Conservation (phyloP, 108 stramenopile genomes). For the Cyclotella choctawhatcheeana region DNA sequence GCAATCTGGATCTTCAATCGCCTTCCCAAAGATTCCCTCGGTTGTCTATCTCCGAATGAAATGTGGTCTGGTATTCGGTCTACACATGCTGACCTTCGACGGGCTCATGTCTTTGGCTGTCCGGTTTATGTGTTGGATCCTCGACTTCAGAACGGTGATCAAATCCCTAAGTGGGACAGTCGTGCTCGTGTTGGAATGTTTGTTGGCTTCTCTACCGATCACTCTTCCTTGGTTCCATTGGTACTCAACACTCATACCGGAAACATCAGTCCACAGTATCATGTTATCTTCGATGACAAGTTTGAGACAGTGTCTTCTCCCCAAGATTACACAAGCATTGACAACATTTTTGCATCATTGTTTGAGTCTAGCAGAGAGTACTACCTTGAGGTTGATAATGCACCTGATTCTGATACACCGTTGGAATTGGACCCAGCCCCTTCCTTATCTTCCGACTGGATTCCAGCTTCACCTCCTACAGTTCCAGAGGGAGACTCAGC, state of each 20-base stretch:
- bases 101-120: conserved; percentile 30
- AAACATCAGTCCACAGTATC: conserved; percentile 18
- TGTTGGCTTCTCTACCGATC: not conserved
- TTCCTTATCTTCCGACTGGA: too few relatives aligned
- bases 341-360: not conserved
- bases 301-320: conserved; percentile 14
- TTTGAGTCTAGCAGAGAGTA: not conserved
- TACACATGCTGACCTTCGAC: not conserved
- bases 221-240: not conserved
- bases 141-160: not conserved
- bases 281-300: conserved; percentile 18
- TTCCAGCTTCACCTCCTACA: not conserved
- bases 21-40: not conserved
- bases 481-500: too few relatives aligned
- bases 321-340: not conserved
- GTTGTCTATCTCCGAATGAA: not conserved
- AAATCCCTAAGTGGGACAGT: conserved; percentile 1
- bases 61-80: not conserved
- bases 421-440: too few relatives aligned
- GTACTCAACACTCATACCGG: not conserved
- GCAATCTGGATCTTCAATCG: conserved; percentile 48
- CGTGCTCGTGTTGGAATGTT: not conserved
- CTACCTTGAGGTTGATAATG: not conserved
- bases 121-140: conserved; percentile 21
- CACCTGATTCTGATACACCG: too few relatives aligned